Conservation (phyloP, 1,284 basidiomycete genomes). For the Earliella scabrosa region DNA sequence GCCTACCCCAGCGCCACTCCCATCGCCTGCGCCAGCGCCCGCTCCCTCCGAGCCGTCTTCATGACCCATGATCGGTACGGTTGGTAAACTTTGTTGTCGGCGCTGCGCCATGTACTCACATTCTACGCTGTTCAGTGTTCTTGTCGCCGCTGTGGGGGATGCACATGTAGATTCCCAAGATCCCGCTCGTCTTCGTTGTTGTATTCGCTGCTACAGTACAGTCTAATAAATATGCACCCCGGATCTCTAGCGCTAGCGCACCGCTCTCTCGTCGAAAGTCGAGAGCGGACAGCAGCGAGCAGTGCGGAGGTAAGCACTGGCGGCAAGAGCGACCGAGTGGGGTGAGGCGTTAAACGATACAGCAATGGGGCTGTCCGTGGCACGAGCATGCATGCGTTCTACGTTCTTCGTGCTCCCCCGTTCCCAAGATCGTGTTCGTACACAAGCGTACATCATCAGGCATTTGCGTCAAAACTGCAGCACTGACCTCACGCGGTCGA, state of each 20-base stretch:
- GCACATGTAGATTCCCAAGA: not conserved
- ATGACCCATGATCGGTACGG: not conserved
- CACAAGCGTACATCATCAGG: not conserved
- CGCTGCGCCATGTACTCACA: too few relatives aligned
- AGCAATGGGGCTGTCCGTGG: too few relatives aligned
- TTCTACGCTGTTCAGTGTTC: too few relatives aligned
- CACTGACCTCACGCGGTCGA: not conserved
- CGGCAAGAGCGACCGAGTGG: too few relatives aligned
- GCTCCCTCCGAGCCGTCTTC: not conserved
- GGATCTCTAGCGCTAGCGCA: too few relatives aligned
- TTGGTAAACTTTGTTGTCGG: not conserved
- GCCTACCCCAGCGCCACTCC: not conserved
- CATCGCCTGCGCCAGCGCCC: not conserved
- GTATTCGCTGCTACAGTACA: constrained; percentile 11
- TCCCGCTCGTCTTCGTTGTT: not conserved
- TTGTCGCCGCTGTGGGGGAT: too few relatives aligned
- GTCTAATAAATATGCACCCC: constrained; percentile 8
- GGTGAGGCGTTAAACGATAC: too few relatives aligned
- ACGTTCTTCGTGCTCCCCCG: not conserved
- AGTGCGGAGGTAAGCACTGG: too few relatives aligned
- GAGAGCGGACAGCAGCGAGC: too few relatives aligned
- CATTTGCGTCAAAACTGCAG: not conserved
- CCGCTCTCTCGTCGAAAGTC: too few relatives aligned
- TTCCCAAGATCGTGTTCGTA: not conserved
- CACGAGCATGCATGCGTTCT: too few relatives aligned